Evolutionary conservation across 2,329 filamentous ascomycete genomes (phyloP).

Genomic region (Ascosphaera pollenicola): DNA sequence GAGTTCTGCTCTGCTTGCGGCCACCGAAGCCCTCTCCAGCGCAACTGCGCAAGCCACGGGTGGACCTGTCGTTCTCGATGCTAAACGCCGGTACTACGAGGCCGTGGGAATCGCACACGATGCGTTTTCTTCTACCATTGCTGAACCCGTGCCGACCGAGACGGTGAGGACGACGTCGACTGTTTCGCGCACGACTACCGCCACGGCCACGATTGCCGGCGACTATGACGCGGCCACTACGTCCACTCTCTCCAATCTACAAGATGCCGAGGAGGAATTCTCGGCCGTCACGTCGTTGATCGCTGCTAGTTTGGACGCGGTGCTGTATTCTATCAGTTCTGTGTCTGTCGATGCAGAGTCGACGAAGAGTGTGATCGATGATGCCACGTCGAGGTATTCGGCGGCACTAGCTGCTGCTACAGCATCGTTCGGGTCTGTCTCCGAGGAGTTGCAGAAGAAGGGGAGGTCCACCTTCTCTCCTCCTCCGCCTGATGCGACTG

Average conservation of each 20-base stretch:
- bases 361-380: slow-evolving; percentile 18
- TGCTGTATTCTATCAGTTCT: slow-evolving; percentile 19
- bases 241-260: slow-evolving; percentile 7
- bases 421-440: slow-evolving; percentile 17
- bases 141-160: background rate
- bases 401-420: slow-evolving; percentile 23
- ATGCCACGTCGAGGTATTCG: slow-evolving; percentile 24
- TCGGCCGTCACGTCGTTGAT: slow-evolving; percentile 16
- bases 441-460: slow-evolving; percentile 11
- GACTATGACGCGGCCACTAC: slow-evolving; percentile 11
- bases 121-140: slow-evolving; percentile 45
- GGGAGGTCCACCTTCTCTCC: slow-evolving; percentile 18
- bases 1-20: too few species aligned
- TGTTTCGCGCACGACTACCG: too few species aligned
- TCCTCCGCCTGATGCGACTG: too few species aligned
- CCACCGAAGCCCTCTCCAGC: too few species aligned
- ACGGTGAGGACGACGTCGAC: too few species aligned
- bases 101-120: slow-evolving; percentile 59
- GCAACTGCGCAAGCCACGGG: too few species aligned
- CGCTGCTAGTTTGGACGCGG: slow-evolving; percentile 18
- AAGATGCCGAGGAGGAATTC: slow-evolving; percentile 16
- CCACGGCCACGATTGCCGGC: too few species aligned
- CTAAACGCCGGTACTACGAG: slow-evolving; percentile 52
- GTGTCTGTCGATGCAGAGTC: slow-evolving; percentile 15
- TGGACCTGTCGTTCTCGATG: slow-evolving; percentile 34